Conservation (phyloP, 2,329 filamentous ascomycete genomes). For the Graphilbum fragrans region DNA sequence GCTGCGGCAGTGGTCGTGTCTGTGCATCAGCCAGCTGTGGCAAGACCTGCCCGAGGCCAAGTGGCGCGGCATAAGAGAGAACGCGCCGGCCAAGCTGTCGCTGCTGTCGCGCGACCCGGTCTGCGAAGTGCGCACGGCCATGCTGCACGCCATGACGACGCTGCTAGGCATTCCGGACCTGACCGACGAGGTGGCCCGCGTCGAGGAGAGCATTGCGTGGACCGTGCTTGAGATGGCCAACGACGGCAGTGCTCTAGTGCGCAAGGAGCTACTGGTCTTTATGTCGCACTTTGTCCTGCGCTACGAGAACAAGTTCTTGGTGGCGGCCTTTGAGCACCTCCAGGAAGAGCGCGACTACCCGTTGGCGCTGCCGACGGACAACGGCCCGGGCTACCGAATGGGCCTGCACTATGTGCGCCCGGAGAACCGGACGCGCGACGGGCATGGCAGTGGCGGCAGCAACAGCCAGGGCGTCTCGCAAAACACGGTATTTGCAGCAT, state of each 20-base stretch:
- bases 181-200: constrained; percentile 79
- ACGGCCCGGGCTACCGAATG: constrained; percentile 47
- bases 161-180: constrained; percentile 90
- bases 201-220: constrained; percentile 83
- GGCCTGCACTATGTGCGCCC: constrained; percentile 48
- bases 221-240: constrained; percentile 84
- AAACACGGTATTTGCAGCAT: constrained; percentile 83
- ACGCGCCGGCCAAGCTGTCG: constrained; percentile 70
- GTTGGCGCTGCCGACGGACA: constrained; percentile 32
- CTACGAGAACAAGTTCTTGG: constrained; percentile 85
- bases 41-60: constrained; percentile 83
- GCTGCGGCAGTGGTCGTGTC: constrained; percentile 85
- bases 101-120: constrained; percentile 73
- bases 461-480: constrained; percentile 53
- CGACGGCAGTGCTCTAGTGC: constrained; percentile 87
- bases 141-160: constrained; percentile 85
- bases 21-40: constrained; percentile 94
- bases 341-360: constrained; percentile 68
- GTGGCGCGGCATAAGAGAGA: constrained; percentile 85
- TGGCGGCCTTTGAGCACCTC: constrained; percentile 84
- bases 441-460: constrained; percentile 46
- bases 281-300: constrained; percentile 82
- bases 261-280: constrained; percentile 87
- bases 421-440: constrained; percentile 43
- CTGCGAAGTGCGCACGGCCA: constrained; percentile 85